A percentile compares a stretch with the other conserved stretches of the same genome.
Evolutionary conservation across 805 yeast species (phyloP).

Genomic region (Metschnikowia santaceciliae): DNA sequence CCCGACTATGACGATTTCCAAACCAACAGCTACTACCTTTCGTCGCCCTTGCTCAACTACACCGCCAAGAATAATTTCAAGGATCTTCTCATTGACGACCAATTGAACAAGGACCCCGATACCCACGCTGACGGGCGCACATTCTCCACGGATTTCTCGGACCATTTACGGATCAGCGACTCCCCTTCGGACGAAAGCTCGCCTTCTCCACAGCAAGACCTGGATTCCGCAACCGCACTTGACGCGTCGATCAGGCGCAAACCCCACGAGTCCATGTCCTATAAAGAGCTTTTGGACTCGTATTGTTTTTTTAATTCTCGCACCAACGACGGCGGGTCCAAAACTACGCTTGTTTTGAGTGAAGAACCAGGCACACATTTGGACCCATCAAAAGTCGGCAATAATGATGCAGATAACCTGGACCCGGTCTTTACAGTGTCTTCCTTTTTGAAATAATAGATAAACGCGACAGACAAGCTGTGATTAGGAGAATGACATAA

Average conservation of each 20-base stretch:
- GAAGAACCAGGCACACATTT: slow-evolving; percentile 9
- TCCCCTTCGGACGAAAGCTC: neutral
- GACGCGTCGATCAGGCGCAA: neutral
- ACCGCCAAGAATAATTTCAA: slow-evolving; percentile 8
- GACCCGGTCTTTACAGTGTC: slow-evolving; percentile 13
- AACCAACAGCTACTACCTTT: slow-evolving; percentile 31
- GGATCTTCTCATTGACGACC: slow-evolving; percentile 4
- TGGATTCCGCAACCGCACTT: neutral
- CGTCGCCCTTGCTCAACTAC: slow-evolving; percentile 33
- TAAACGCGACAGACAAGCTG: too few species aligned
- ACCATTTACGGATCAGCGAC: neutral
- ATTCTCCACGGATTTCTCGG: neutral
- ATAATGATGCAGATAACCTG: neutral
- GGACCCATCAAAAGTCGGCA: neutral
- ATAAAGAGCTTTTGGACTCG: slow-evolving; percentile 53
- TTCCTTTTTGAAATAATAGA: slow-evolving; percentile 10
- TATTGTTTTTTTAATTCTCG: slow-evolving; percentile 51
- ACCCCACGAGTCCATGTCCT: slow-evolving; percentile 45
- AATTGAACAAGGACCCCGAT: neutral
- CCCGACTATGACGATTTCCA: slow-evolving; percentile 26
- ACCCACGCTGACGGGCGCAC: neutral
- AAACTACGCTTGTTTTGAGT: slow-evolving; percentile 16
- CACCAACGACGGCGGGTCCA: slow-evolving; percentile 17
- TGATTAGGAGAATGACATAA: too few species aligned
- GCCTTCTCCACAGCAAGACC: neutral